Base-by-base conservation (phyloP, 164 flowering plant species). In the Sedum album region DNA sequence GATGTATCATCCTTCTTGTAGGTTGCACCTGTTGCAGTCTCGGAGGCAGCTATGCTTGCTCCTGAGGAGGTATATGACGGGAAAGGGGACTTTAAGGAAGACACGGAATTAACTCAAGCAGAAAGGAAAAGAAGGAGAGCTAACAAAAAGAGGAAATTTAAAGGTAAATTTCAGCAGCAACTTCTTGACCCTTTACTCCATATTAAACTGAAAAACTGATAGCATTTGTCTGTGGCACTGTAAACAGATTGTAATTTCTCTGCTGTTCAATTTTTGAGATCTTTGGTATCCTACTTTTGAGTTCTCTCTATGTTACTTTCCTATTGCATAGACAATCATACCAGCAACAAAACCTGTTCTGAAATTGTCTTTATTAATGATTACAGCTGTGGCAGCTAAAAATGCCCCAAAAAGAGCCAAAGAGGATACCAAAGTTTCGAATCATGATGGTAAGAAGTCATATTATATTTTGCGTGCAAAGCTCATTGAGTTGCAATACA, bases 21-120 rank as follows among this genome's bases (percentile, higher is more conserved):
- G 96, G 77, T 90, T 82, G 93, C 96, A 55, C 97, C 99, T 60
- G 35, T 89, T 78, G 93, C 90, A 28, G 90, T 92, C 42, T 95
- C 99, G 46, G 97, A 95, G 84, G 99, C 96, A 31, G 90, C 97
- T 66, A 88, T 95, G 97, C 81, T 95, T 73, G 99, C 99, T 67
- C 99, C 97, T 67, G 96, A 95, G 80, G 99, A 95, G 81, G 83
- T 92, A 4, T 95, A 90, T 80, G 64, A 88, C 75, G 97, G 99
- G 42, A 88, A 90, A 83, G 97, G 97, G 72, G 90, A 89, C 66
- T 75, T 90, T 28, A 95, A 92, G 79, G 97, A 88, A 74, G 96
- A 86, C 69, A 79, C 81, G 6, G 99, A 95, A 78, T 83, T 95
- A 70, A 86, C 96, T 31, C 82, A 88, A 74, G 94, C 71, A 33